Conservation (phyloP, 306 rosid genomes). For the Dryas drummondii region DNA sequence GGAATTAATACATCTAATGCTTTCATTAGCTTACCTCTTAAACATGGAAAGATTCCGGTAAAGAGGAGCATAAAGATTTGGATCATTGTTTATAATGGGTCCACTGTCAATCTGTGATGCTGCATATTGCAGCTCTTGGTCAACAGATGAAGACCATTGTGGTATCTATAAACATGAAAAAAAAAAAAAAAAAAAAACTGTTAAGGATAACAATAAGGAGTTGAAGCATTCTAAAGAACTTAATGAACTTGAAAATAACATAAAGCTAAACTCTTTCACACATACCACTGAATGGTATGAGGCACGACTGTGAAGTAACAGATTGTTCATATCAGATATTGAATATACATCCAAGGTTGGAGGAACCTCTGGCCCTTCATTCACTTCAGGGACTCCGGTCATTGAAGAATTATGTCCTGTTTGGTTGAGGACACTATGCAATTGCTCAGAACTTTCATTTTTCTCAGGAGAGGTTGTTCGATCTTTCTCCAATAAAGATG, state of each 20-base stretch:
- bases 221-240: conserved; percentile 17
- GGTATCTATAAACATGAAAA: conserved; percentile 50
- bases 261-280: conserved; percentile 9
- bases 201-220: conserved; percentile 24
- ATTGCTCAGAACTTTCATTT: conserved; percentile 39
- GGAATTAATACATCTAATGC: not conserved
- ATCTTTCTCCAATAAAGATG: conserved; percentile 28
- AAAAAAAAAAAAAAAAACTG: not conserved
- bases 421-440: conserved; percentile 21
- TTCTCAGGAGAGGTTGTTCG: conserved; percentile 12
- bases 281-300: conserved; percentile 59
- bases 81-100: conserved; percentile 48
- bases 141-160: conserved; percentile 60
- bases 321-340: conserved; percentile 63
- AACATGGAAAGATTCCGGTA: conserved; percentile 73
- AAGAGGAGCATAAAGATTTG: conserved; percentile 60
- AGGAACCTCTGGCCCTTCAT: conserved; percentile 30
- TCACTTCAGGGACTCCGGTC: conserved; percentile 31
- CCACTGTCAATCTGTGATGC: conserved; percentile 73
- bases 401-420: conserved; percentile 28
- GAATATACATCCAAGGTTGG: conserved; percentile 40
- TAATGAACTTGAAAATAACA: conserved; percentile 10
- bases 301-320: conserved; percentile 48
- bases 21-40: conserved; percentile 48
- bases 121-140: conserved; percentile 51